Percentiles rank a stretch among this genome's conserved stretches.
phyloP scores from a whole-genome alignment of 495 filamentous ascomycete species.

The Lasiosphaeriaceae sp. region DNA sequence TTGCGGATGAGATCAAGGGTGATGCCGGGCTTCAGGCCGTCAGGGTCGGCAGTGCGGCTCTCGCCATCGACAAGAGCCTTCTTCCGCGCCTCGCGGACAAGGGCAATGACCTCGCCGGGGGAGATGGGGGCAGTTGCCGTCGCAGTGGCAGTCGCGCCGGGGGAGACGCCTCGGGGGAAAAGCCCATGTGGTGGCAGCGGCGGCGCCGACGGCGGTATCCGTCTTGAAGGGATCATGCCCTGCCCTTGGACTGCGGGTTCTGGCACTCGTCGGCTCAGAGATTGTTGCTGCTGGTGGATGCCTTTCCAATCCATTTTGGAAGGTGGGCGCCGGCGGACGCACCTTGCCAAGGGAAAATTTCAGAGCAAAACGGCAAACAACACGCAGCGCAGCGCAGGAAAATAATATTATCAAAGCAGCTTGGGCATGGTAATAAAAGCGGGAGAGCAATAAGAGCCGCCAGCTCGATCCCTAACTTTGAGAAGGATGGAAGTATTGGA shows the following conservation, averaged over 20 bases:
- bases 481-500: neutral
- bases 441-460: neutral
- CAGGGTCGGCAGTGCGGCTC: constrained; percentile 50
- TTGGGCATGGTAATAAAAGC: neutral
- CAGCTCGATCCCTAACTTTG: neutral
- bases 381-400: neutral
- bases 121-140: constrained; percentile 21
- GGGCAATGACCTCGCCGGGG: constrained; percentile 29
- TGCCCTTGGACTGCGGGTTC: neutral
- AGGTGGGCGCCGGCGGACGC: neutral
- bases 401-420: neutral
- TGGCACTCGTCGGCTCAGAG: neutral
- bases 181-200: neutral
- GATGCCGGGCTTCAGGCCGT: constrained; percentile 58
- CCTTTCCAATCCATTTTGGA: neutral
- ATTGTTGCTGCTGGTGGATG: neutral
- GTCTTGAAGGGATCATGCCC: too few species aligned
- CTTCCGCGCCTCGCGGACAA: constrained; percentile 54
- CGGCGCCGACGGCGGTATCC: neutral
- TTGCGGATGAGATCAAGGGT: constrained; percentile 75
- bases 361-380: neutral
- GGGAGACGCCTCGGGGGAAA: neutral
- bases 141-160: neutral
- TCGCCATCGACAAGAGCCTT: constrained; percentile 50
- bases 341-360: neutral